Base-by-base conservation (phyloP, 441 rosid species). In the Populus tomentosa region DNA sequence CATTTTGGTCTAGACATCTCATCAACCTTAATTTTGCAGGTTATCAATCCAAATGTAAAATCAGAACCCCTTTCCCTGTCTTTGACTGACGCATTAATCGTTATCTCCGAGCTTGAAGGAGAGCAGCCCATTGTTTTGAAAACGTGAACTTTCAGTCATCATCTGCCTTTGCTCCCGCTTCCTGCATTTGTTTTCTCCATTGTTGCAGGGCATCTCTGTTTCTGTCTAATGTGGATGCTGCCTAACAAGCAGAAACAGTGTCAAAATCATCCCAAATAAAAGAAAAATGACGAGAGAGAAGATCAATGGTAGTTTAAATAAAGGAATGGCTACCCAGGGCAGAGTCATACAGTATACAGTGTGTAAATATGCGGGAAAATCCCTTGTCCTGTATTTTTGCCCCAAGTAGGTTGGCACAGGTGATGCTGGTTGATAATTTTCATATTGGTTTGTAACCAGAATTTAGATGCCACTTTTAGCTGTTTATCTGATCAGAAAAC, bases 81-180 rank as follows among this genome's bases (percentile, higher is more conserved):
- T 75, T 32, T 75, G 81, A 84, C 86, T 1, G 99, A 96, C 83
- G 85, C 89, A 2, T 82, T 96, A 70, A 94, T 96, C 10, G 98
- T 96, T 71, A 92, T 94, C 80, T 94, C 99, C 6, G 99, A 96
- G 87, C 92, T 92, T 23, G 97, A 96, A 89, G 94, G 94, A 76
- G 91, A 88, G 71, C 91, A 88, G 36, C 90, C 97, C 7, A 83
- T 86, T 67, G n/a, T 83, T 16, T 3, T 76, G 56, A 74, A 85
- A 61, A 32, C 42, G 67, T 33, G 26, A 59, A 35, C 56, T 74
- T 32, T 0, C 7, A 4, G 53, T 50, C 23, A 56, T 46, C 66
- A 10, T 59, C 65, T 61, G 9, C 69, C 63, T 16, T 74, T 23
- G 69, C 80, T 75, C 42, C 30, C 30, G 30, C 30, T 28, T 28